Percentiles rank a stretch among this genome's conserved stretches.
These are phyloP conservation scores for Irineochytrium annulatum DNA, from an alignment of 192 early-diverging fungal genomes.

Conservation along the genomic window DNA sequence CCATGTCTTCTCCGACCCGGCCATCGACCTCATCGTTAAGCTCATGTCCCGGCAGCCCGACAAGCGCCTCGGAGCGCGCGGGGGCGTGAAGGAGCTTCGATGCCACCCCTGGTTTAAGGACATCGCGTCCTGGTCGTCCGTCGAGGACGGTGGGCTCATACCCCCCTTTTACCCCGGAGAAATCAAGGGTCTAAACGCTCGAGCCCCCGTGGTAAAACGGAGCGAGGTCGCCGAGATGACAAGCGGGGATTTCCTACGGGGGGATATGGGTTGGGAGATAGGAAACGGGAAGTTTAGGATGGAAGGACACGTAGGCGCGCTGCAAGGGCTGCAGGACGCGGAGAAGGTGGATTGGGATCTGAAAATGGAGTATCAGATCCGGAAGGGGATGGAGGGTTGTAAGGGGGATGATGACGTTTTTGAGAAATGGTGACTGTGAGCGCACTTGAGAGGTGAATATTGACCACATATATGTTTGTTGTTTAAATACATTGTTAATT, in stretches of 20 bases:
- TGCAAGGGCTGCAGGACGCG: not conserved
- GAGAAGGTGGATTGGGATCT: not conserved
- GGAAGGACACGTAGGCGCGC: not conserved
- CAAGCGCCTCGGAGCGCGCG: not conserved
- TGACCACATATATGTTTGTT: too few relatives aligned
- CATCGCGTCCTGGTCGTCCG: not conserved
- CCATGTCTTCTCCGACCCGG: not conserved
- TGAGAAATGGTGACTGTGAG: too few relatives aligned
- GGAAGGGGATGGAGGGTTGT: too few relatives aligned
- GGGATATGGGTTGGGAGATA: not conserved
- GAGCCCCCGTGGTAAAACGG: too few relatives aligned
- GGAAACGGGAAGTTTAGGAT: constrained; percentile 1
- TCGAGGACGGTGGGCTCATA: not conserved
- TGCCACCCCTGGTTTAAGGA: not conserved
- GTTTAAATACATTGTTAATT: too few relatives aligned
- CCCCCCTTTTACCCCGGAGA: not conserved
- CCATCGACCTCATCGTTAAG: not conserved
- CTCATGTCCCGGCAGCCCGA: not conserved
- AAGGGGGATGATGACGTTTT: too few relatives aligned
- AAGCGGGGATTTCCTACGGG: not conserved
- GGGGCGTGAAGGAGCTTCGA: not conserved
- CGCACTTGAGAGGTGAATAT: too few relatives aligned
- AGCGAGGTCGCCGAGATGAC: too few relatives aligned
- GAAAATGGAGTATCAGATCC: constrained; percentile 1
- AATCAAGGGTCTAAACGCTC: not conserved